A percentile compares a stretch with the other conserved stretches of the same genome.
phyloP scores from a whole-genome alignment of 495 filamentous ascomycete genomes.

The Xylaria castorea region DNA sequence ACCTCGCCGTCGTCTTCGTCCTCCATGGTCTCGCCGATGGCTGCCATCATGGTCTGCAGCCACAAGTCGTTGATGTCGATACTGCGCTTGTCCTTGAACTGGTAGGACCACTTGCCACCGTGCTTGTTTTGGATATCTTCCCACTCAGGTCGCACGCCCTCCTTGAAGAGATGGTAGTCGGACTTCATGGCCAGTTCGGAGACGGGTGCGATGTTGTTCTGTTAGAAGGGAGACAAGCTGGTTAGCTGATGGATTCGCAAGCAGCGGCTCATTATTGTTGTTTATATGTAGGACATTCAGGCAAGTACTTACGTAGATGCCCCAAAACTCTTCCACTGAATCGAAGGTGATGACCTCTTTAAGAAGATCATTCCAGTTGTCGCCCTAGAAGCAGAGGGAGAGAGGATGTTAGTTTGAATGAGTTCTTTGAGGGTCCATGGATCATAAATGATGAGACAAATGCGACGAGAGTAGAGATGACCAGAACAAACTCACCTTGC shows the following conservation, averaged over 20 bases:
- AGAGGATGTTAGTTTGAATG: slow-evolving; percentile 1
- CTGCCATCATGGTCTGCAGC: slow-evolving; percentile 95
- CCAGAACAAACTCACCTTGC: slow-evolving; percentile 70
- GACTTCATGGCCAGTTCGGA: slow-evolving; percentile 96
- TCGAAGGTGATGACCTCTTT: slow-evolving; percentile 99
- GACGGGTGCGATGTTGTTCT: slow-evolving; percentile 98
- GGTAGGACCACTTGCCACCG: slow-evolving; percentile 97
- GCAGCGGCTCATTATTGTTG: not conserved
- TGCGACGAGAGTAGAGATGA: not conserved
- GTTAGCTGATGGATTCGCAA: not conserved
- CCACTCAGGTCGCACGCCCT: slow-evolving; percentile 96
- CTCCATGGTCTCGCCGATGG: slow-evolving; percentile 98
- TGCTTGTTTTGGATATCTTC: slow-evolving; percentile 98
- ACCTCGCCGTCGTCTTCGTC: slow-evolving; percentile 92
- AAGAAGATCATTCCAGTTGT: slow-evolving; percentile 97
- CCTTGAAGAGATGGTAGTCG: slow-evolving; percentile 99
- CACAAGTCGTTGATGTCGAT: slow-evolving; percentile 94
- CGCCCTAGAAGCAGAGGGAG: slow-evolving; percentile 63
- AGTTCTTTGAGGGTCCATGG: not conserved
- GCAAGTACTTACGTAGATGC: slow-evolving; percentile 82
- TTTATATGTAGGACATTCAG: not conserved
- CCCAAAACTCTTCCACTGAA: slow-evolving; percentile 99
- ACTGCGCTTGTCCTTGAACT: slow-evolving; percentile 91
- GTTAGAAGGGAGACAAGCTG: slow-evolving; percentile 26
- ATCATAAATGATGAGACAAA: not conserved